phyloP scores from a whole-genome alignment of 345 rosid species.

The rapeseed (Brassica napus) region Da-Ae NC_063439.1:27857501-27858000 shows the following conservation, averaged over 20 bases:
- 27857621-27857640: conserved; percentile 60
- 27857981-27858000: conserved; percentile 58
- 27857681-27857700: conserved; percentile 54
- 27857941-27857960: conserved; percentile 63
- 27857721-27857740: conserved; percentile 61
- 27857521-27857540: conserved; percentile 4
- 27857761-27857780: conserved; percentile 54
- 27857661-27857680: conserved; percentile 71
- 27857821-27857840: conserved; percentile 68
- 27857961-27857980: conserved; percentile 54
- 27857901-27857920: conserved; percentile 55
- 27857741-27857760: conserved; percentile 50
- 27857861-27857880: conserved; percentile 64
- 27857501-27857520: conserved; percentile 25
- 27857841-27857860: conserved; percentile 55
- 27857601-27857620: conserved; percentile 45
- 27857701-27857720: conserved; percentile 63
- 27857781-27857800: conserved; percentile 68
- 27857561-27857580: conserved; percentile 20
- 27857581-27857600: conserved; percentile 43
- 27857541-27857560: conserved; percentile 15
- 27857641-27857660: conserved; percentile 38
- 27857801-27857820: conserved; percentile 64
- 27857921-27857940: conserved; percentile 67
- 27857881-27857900: conserved; percentile 71